Conservation (phyloP, 78 protist genomes). For the Creolimax fragrantissima region DNA sequence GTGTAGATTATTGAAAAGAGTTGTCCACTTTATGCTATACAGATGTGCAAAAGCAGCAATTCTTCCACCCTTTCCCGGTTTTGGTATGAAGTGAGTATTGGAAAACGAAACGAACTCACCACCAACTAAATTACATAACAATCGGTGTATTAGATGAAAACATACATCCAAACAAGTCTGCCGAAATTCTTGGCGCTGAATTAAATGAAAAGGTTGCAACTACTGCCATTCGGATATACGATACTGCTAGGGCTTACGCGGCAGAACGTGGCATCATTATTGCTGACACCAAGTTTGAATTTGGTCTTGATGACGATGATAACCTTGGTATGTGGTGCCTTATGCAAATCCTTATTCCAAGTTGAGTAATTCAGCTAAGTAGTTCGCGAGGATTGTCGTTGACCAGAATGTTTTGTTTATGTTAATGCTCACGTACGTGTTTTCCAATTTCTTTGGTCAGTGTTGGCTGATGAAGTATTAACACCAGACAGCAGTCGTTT, state of each 20-base stretch:
- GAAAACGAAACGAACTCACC: too few relatives aligned
- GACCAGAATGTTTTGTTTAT: too few relatives aligned
- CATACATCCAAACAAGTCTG: slow-evolving; percentile 37
- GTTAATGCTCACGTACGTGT: too few relatives aligned
- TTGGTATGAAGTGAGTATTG: too few relatives aligned
- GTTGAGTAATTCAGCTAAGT: too few relatives aligned
- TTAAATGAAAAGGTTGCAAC: background rate
- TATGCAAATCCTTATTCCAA: background rate
- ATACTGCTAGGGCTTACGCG: background rate
- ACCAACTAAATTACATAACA: too few relatives aligned
- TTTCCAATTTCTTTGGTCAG: background rate
- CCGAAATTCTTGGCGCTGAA: slow-evolving; percentile 23
- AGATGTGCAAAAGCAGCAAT: too few relatives aligned
- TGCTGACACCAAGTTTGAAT: slow-evolving; percentile 57
- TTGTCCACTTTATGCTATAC: too few relatives aligned
- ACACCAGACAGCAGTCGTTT: slow-evolving; percentile 56
- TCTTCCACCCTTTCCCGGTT: too few relatives aligned
- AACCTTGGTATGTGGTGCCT: slow-evolving; percentile 6
- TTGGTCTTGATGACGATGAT: slow-evolving; percentile 34
- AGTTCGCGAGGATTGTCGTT: too few relatives aligned
- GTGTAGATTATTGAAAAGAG: too few relatives aligned
- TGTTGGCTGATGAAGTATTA: slow-evolving; percentile 44
- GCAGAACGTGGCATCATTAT: slow-evolving; percentile 16
- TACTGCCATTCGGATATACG: background rate
- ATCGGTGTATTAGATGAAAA: slow-evolving; percentile 58